phyloP scores from a whole-genome alignment of 768 basidiomycete genomes.

The Leccinum imitatum region DNA sequence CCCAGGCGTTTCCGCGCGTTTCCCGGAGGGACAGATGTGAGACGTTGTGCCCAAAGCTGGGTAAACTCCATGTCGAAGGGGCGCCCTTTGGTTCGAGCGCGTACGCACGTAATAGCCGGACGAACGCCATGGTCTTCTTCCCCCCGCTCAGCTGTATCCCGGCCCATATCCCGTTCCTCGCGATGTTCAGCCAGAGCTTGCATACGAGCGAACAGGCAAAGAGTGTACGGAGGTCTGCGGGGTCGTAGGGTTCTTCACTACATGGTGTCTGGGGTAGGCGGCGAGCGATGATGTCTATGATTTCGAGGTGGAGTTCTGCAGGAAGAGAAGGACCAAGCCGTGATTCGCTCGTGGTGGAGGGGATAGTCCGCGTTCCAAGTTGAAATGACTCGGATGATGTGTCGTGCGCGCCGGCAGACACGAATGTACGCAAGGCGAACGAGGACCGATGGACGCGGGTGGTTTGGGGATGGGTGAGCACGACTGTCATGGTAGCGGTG shows the following conservation, averaged over 20 bases:
- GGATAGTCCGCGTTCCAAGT: background rate
- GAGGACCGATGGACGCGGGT: conserved; percentile 8
- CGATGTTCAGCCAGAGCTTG: conserved; percentile 30
- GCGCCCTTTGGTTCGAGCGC: conserved; percentile 28
- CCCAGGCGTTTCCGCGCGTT: conserved; percentile 32
- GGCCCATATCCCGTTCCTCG: conserved; percentile 26
- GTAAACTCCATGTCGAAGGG: conserved; percentile 35
- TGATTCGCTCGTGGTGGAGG: conserved; percentile 8
- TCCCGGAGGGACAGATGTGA: conserved; percentile 27
- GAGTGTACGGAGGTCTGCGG: conserved; percentile 20
- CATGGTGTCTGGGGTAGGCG: conserved; percentile 12
- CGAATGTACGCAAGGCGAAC: background rate
- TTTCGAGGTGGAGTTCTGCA: conserved; percentile 31
- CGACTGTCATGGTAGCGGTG: conserved; percentile 15
- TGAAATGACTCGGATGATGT: background rate
- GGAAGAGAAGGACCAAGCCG: conserved; percentile 22
- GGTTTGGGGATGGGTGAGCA: conserved; percentile 7
- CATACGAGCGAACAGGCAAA: conserved; percentile 30
- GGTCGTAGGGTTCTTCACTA: conserved; percentile 16
- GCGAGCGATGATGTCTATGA: conserved; percentile 27
- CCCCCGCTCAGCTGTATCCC: conserved; percentile 19
- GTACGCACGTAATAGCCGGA: conserved; percentile 22
- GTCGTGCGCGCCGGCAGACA: conserved; percentile 1
- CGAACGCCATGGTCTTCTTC: conserved; percentile 22
- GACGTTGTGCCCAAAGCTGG: conserved; percentile 59